These are phyloP conservation scores for Ophiostoma australiae DNA, from an alignment of 2,329 filamentous ascomycete species.

Conservation along the genomic window DNA sequence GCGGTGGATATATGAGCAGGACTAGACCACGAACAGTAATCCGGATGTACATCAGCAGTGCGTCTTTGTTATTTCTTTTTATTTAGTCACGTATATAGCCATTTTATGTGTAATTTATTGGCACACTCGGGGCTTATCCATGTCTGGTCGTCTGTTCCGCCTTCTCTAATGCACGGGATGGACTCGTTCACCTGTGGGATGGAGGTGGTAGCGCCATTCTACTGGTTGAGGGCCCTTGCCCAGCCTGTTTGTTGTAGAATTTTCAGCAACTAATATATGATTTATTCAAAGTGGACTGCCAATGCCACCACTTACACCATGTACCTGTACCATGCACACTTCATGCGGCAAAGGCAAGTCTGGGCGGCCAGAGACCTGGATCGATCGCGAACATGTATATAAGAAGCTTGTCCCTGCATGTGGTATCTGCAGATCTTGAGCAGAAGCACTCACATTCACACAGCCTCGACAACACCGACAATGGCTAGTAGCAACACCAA, in stretches of 20 bases:
- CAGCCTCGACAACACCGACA: not conserved
- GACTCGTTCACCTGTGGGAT: not conserved
- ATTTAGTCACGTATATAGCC: not conserved
- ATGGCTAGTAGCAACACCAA: not conserved
- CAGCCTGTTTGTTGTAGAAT: not conserved
- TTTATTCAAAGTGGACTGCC: not conserved
- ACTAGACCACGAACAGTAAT: not conserved
- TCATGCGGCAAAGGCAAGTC: not conserved
- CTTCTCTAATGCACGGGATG: no score
- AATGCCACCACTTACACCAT: not conserved
- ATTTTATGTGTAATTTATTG: conserved; percentile 5
- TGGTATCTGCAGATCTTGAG: not conserved
- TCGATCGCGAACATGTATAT: not conserved
- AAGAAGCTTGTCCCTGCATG: not conserved
- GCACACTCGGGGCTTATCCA: not conserved
- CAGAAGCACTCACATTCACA: not conserved
- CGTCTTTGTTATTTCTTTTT: not conserved
- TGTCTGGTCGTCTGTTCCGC: not conserved
- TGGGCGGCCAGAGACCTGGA: not conserved
- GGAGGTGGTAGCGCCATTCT: no score
- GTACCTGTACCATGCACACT: not conserved
- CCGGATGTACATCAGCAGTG: not conserved
- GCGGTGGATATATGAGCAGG: not conserved
- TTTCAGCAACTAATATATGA: not conserved
- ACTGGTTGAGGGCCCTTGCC: not conserved